Conservation (phyloP, 2,329 filamentous ascomycete species). For the Hymenoscyphus fructigenus region DNA sequence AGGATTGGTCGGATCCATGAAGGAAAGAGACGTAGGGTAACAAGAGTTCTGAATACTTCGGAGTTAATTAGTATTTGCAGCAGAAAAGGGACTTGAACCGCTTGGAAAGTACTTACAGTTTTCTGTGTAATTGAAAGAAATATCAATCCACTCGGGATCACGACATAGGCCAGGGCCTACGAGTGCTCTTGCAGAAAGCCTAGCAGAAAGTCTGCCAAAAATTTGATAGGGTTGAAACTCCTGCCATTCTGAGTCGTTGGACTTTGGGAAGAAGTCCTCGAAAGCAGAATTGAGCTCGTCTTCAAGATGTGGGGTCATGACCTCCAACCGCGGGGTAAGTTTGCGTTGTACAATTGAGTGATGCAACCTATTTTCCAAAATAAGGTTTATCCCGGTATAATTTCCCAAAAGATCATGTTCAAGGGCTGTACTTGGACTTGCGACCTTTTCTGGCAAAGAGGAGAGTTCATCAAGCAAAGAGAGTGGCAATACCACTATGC, state of each 20-base stretch:
- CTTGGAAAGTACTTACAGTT: not conserved
- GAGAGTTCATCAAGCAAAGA: not conserved
- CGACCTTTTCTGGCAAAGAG: not conserved
- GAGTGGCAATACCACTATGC: not conserved
- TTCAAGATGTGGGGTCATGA: not conserved
- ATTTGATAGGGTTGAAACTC: not conserved
- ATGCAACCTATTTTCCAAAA: conserved; percentile 6
- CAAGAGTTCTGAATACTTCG: conserved; percentile 6
- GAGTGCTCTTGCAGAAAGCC: not conserved
- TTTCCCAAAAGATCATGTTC: not conserved
- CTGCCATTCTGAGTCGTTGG: not conserved
- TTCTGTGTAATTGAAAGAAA: not conserved
- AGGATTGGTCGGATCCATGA: conserved; percentile 2
- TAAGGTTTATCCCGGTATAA: conserved; percentile 2
- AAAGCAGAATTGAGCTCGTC: not conserved
- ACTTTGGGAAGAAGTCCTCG: not conserved
- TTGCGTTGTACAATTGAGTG: conserved; percentile 7
- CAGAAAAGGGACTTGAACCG: not conserved
- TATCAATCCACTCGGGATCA: not conserved
- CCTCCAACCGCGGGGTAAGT: not conserved
- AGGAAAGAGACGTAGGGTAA: conserved; percentile 7
- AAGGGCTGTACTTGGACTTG: not conserved
- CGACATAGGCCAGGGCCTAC: not conserved
- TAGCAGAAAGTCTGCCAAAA: not conserved
- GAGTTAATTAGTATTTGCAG: not conserved